These are phyloP conservation scores for Rhizophagus sp. DNA, from an alignment of 192 early-diverging fungal species.

Conservation along the genomic window DNA sequence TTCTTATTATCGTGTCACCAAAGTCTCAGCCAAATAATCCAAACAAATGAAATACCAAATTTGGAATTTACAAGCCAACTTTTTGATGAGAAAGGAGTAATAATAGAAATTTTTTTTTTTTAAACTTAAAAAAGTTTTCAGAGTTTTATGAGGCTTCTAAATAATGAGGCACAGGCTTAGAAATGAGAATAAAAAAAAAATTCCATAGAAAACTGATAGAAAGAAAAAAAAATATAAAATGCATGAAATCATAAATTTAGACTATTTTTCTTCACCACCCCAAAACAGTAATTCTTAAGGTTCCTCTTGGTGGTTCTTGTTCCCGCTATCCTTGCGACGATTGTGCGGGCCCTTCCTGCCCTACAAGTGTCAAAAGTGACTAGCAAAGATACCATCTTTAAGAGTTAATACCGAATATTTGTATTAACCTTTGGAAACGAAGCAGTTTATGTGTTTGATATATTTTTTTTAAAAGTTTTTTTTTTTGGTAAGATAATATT, in stretches of 20 bases:
- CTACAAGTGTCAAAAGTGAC: slow-evolving; percentile 1
- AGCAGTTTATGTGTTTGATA: neutral
- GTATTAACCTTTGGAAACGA: too few relatives aligned
- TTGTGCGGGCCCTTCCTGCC: slow-evolving; percentile 24
- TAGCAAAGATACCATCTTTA: neutral
- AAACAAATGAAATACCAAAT: neutral
- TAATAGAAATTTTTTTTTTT: too few relatives aligned
- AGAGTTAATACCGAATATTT: neutral
- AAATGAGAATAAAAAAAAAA: neutral
- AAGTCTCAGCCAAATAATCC: neutral
- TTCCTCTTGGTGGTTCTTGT: slow-evolving; percentile 21
- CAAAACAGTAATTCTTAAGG: slow-evolving; percentile 3
- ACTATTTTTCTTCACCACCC: neutral
- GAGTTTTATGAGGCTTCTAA: neutral
- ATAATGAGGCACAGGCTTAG: neutral
- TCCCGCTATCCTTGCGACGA: slow-evolving; percentile 18
- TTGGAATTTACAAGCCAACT: neutral
- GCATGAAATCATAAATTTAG: neutral
- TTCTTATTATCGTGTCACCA: neutral
- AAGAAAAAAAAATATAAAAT: neutral
- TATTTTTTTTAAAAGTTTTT: too few relatives aligned
- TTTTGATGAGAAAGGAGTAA: neutral
- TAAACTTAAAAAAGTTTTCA: neutral
- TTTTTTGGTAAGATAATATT: too few relatives aligned
- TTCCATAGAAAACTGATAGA: neutral